Base-by-base conservation (phyloP, 2,329 filamentous ascomycete genomes). In the Monosporascus cannonballus region DNA sequence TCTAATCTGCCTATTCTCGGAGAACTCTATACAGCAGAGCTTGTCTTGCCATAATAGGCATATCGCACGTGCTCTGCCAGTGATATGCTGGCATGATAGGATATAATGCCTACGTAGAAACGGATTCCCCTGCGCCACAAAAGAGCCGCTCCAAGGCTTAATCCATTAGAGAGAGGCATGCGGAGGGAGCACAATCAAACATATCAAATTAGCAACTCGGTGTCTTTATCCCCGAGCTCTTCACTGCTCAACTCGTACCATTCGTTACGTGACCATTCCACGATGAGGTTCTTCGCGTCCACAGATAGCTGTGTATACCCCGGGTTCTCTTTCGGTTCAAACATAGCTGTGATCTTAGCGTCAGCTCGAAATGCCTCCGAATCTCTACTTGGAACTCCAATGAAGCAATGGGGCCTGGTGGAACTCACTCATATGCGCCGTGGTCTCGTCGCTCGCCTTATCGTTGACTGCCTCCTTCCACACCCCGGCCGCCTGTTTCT, bases 401-500 rank as follows among this genome's bases (percentile, higher is more conserved):
- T 52, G 72, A 81, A 84, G 51, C 22, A 1, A 47, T 15, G 11
- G 11, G 22, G 11, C 8, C 18, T 14, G 22, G 24, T 6, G 22
- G 30, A 75, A 75, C 79, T 70, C 76, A 78, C 81, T 75, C 76
- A 86, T 89, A 70, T 97, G 94, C 27, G 93, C 93, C 57, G 74
- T 74, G 1, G 86, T 84, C 74, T 97, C 94, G 61, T 96, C 90
- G 11, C 72, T 74, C 1, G 87, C 90, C 62, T 81, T 83, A 55
- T 95, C 85, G 66, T 97, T 99, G 52, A 91, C 75, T 4, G 84
- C 86, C 62, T 83, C 79, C 57, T 77, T 76, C 87, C 89, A 95
- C 61, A 77, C 57, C 63, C 81, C 72, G 55, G 79, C 70, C 6
- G 61, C 55, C 52, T 70, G 72, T 52, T 76, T 79, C 58, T 78